Evolutionary conservation across 352 stramenopile species (phyloP), one percentile per base, ranked within the genome.

Genomic region (Phytophthora pini): DNA sequence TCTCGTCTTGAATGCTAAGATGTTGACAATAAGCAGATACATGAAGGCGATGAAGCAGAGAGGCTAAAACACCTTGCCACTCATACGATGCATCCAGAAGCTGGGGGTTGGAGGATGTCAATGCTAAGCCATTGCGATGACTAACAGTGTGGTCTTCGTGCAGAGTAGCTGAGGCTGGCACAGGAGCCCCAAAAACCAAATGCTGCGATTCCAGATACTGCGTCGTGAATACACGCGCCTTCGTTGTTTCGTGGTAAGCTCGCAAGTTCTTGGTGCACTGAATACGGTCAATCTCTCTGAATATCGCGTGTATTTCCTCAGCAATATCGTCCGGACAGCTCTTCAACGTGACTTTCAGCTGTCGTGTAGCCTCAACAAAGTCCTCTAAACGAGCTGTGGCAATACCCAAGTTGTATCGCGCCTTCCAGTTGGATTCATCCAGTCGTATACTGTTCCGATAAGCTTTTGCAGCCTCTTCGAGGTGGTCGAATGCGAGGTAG

Each of bases 331-430:
- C 15, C n/a, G 65, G 57, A 49, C 65, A 76, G 5, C 8, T 24
- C 29, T 65, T 47, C 3, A 79, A 47, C 10, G 72, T 72, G 2
- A 68, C 31, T 26, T 76, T 72, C 9, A 90, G 49, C 34, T 90
- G 76, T 1, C 51, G 68, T n/a, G 62, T 86, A 12, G 82, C 68
- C 22, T 80, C 71, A 24, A 74, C 68, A 56, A 87, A 88, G 39
- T 88, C 77, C 1, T 75, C 46, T 26, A 77, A 64, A 0, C 82
- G 79, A 20, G 82, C 70, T 7, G 79, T 54, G 5, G 78, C 38
- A 32, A 90, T 52, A 3, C 79, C 82, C 5, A 87, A 53, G 26
- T 90, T 89, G 56, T 80, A 83, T 3, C 51, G 63, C 10, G 79
- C 76, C 55, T 80, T 83, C 82, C 82, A 89, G 1, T 56, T 61